phyloP scores from a whole-genome alignment of 1,284 basidiomycete species.

The Cryptococcus hybrid region DNA sequence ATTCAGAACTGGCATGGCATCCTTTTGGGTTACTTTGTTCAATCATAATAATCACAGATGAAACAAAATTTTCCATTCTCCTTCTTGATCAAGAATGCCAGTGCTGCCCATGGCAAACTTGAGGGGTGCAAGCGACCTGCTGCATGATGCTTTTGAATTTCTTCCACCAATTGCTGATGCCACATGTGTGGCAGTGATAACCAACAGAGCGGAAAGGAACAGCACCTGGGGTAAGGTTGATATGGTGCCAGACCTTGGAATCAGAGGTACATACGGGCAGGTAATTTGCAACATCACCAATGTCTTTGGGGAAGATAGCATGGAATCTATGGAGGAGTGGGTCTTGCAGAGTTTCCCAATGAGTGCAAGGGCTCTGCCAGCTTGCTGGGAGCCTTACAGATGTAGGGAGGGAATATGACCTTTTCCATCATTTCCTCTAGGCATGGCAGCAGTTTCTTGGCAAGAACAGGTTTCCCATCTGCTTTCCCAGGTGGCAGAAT shows the following conservation, averaged over 20 bases:
- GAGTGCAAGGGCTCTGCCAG: no score
- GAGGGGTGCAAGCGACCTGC: not conserved
- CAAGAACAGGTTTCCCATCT: not conserved
- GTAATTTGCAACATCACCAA: no score
- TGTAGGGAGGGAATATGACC: not conserved
- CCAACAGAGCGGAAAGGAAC: not conserved
- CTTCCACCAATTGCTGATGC: no score
- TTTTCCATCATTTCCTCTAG: not conserved
- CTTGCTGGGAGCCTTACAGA: not conserved
- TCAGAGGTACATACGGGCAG: not conserved
- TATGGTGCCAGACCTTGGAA: not conserved
- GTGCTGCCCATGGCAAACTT: not conserved
- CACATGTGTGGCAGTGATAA: not conserved
- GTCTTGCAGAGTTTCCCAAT: no score
- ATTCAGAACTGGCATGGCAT: no score
- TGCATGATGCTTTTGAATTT: no score
- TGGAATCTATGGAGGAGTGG: no score
- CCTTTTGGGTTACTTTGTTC: not conserved
- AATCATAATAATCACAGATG: not conserved
- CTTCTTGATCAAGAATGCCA: not conserved
- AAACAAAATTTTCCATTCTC: not conserved
- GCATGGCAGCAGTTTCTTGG: not conserved
- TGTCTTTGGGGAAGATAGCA: no score
- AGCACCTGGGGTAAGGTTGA: not conserved
- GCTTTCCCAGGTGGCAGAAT: no score